phyloP scores from a whole-genome alignment of 2,329 filamentous ascomycete genomes.

The Verticillium nonalfalfae region DNA sequence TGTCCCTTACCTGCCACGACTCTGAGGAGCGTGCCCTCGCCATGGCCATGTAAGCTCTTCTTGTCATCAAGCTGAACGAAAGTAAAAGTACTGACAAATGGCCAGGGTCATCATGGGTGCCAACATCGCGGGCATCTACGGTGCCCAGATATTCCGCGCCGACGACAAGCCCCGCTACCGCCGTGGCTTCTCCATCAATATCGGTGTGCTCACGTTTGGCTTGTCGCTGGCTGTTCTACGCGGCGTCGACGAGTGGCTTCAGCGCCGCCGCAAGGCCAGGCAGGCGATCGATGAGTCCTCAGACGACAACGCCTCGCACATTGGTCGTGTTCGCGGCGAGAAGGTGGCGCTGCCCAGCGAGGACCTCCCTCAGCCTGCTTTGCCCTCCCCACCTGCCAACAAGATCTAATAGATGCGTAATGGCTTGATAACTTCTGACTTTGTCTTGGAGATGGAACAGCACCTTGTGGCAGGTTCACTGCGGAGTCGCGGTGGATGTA shows the following conservation, averaged over 20 bases:
- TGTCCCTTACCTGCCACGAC: constrained; percentile 48
- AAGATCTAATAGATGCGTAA: neutral
- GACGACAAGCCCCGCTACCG: constrained; percentile 46
- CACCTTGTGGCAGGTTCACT: neutral
- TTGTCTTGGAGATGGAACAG: neutral
- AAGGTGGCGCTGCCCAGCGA: neutral
- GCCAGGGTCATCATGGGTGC: constrained; percentile 52
- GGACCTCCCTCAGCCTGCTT: neutral
- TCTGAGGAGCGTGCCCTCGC: constrained; percentile 52
- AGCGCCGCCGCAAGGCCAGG: neutral
- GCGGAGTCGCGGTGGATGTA: neutral
- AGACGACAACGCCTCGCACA: neutral
- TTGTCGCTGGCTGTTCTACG: constrained; percentile 31
- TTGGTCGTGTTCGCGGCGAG: neutral
- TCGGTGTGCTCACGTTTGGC: constrained; percentile 36
- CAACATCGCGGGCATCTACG: constrained; percentile 55
- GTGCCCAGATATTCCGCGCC: constrained; percentile 51
- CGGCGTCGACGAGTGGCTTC: constrained; percentile 31
- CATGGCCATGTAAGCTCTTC: constrained; percentile 44
- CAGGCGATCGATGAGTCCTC: neutral
- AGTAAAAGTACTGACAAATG: neutral
- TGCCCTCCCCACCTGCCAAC: neutral
- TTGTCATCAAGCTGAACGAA: neutral
- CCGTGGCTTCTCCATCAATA: constrained; percentile 40
- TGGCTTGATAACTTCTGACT: neutral